phyloP scores from a whole-genome alignment of 495 filamentous ascomycete genomes.

The Penicillium lividum region DNA sequence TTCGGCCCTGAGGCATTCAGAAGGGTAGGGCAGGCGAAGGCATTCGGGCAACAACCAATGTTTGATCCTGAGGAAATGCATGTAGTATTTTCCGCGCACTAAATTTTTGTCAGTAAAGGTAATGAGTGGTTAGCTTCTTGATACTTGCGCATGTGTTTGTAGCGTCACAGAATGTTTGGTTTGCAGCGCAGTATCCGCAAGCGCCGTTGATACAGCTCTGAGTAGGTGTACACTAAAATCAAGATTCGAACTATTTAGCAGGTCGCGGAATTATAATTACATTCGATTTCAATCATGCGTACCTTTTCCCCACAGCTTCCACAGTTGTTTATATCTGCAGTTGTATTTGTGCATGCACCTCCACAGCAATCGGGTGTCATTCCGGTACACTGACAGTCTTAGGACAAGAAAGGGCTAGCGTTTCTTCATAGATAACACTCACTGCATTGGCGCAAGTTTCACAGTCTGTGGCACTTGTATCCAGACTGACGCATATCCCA shows the following conservation, averaged over 20 bases:
- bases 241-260: no score
- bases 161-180: slow-evolving; percentile 4
- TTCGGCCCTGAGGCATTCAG: slow-evolving; percentile 3
- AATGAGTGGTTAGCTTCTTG: neutral
- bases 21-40: slow-evolving; percentile 6
- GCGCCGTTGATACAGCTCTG: slow-evolving; percentile 11
- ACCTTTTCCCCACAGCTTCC: slow-evolving; percentile 6
- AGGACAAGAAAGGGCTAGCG: no score
- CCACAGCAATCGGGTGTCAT: slow-evolving; percentile 4
- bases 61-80: slow-evolving; percentile 2
- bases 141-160: slow-evolving; percentile 7
- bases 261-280: no score
- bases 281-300: neutral
- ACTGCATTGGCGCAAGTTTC: neutral
- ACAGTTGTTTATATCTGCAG: slow-evolving; percentile 5
- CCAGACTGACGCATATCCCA: slow-evolving; percentile 4
- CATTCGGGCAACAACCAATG: slow-evolving; percentile 3
- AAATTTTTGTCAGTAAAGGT: neutral
- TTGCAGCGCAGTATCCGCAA: neutral
- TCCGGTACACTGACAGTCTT: slow-evolving; percentile 1
- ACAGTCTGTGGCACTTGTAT: slow-evolving; percentile 3
- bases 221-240: slow-evolving; percentile 1
- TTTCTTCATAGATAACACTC: neutral
- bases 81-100: slow-evolving; percentile 5
- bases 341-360: slow-evolving; percentile 4